Evolutionary conservation across 2,329 filamentous ascomycete genomes (phyloP).

Genomic region (Incumbomyces delicatus): DNA sequence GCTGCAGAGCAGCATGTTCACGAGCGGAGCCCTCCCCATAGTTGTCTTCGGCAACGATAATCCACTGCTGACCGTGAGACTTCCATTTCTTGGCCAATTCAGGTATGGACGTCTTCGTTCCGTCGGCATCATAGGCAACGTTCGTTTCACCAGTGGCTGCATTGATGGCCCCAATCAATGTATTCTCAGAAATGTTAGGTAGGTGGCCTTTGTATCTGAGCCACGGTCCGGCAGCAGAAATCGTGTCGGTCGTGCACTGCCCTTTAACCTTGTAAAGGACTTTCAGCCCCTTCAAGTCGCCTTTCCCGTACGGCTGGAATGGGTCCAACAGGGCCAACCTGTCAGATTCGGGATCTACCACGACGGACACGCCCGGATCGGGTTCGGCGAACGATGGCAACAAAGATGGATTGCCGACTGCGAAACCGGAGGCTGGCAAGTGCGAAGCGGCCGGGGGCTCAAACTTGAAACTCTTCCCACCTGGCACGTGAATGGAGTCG

Average conservation of each 20-base stretch:
- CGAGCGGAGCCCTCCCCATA: conserved; percentile 85
- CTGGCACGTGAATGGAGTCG: conserved; percentile 69
- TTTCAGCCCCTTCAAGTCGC: conserved; percentile 65
- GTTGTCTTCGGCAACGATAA: conserved; percentile 95
- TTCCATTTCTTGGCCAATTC: conserved; percentile 82
- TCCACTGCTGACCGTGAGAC: conserved; percentile 64
- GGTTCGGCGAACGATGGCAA: conserved; percentile 62
- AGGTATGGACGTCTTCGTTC: conserved; percentile 66
- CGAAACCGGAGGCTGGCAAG: conserved; percentile 65
- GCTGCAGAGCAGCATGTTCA: conserved; percentile 83
- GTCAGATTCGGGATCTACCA: conserved; percentile 76
- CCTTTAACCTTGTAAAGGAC: conserved; percentile 95
- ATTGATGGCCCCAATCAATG: conserved; percentile 88
- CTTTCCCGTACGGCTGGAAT: conserved; percentile 69
- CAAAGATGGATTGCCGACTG: conserved; percentile 64
- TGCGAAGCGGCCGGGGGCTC: conserved; percentile 56
- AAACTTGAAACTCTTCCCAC: conserved; percentile 77
- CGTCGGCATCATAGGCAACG: conserved; percentile 77
- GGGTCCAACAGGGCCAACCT: conserved; percentile 86
- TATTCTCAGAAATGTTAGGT: conserved; percentile 96
- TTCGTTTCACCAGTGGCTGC: conserved; percentile 89
- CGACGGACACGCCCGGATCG: conserved; percentile 59
- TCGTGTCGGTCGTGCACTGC: conserved; percentile 98
- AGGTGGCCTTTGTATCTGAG: conserved; percentile 99
- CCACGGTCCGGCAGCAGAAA: conserved; percentile 93